These are phyloP conservation scores for Cyclotella baltica DNA, from an alignment of 108 stramenopile genomes.

Conservation along the genomic window DNA sequence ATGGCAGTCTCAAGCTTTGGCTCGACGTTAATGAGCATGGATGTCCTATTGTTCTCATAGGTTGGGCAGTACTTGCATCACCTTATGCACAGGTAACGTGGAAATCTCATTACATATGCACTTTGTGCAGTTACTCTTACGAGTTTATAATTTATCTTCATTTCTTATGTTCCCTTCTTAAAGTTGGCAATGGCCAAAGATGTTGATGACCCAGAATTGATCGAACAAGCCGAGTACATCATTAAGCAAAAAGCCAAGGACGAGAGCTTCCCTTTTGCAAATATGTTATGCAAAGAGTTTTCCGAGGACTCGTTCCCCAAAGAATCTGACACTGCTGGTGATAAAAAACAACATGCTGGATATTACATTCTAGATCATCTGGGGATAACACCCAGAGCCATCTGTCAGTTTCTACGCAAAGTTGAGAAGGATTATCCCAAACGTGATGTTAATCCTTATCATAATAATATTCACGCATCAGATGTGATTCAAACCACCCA, in stretches of 20 bases:
- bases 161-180: neutral
- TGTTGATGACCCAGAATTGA: constrained; percentile 21
- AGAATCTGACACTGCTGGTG: neutral
- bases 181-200: constrained; percentile 50
- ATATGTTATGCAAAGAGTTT: neutral
- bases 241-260: constrained; percentile 9
- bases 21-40: constrained; percentile 27
- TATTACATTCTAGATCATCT: neutral
- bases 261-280: neutral
- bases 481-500: constrained; percentile 65
- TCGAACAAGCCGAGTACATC: constrained; percentile 8
- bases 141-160: neutral
- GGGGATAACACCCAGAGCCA: constrained; percentile 1
- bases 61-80: constrained; percentile 60
- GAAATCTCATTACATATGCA: neutral
- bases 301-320: neutral
- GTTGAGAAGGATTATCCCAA: constrained; percentile 54
- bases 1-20: neutral
- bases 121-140: neutral
- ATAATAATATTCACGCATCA: constrained; percentile 66
- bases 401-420: constrained; percentile 40
- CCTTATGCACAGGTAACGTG: constrained; percentile 49
- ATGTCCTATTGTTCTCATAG: constrained; percentile 52
- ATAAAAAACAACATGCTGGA: neutral
- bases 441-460: constrained; percentile 49